Base-by-base conservation (phyloP, 2,329 filamentous ascomycete genomes). In the Epichloe bromicola region DNA sequence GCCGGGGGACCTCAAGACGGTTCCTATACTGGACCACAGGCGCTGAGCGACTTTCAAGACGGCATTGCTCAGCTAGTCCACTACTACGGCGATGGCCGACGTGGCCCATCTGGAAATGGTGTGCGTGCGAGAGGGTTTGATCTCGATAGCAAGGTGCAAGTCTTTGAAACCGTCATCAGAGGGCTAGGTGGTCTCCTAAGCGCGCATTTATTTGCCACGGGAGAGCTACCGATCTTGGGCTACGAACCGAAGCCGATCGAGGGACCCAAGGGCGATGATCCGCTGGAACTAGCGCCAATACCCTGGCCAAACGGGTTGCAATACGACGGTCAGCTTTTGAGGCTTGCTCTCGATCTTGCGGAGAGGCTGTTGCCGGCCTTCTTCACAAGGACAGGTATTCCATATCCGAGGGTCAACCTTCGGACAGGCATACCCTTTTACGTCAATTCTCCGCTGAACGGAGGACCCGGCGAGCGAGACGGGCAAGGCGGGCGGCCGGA, bases 151-250 rank as follows among this genome's bases (percentile, higher is more conserved):
- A 98, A 97, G 68, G 93, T 98, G 2, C 91, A 98, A 69, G 88
- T 98, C 39, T 98, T 98, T 62, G 93, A 98, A 71, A 97, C 91
- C 1, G 91, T 95, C 37, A 98, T 98, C 59, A 79, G 93, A 53
- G 93, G 91, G 15, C 79, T 95, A 44, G 93, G 93, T 14, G 93
- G 93, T 0, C 72, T 98, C 51, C 70, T 98, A 57, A 96, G 90
- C 61, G 89, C 91, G 2, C 93, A 98, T 69, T 71, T 96, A 41
- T 98, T 98, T 65, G 91, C 93, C 12, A 75, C 89, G 20, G 93
- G 90, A 36, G 89, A 95, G 52, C 70, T 98, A 51, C 93, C 93
- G 1, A 95, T 97, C 51, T 72, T 75, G 14, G 85, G 86, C 38
- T 96, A 96, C 63, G 62, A 78, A 2, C 80, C 87, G 3, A 66